Base-by-base conservation (phyloP, 2,329 filamentous ascomycete species). In the Huntiella bhutanensis region DNA sequence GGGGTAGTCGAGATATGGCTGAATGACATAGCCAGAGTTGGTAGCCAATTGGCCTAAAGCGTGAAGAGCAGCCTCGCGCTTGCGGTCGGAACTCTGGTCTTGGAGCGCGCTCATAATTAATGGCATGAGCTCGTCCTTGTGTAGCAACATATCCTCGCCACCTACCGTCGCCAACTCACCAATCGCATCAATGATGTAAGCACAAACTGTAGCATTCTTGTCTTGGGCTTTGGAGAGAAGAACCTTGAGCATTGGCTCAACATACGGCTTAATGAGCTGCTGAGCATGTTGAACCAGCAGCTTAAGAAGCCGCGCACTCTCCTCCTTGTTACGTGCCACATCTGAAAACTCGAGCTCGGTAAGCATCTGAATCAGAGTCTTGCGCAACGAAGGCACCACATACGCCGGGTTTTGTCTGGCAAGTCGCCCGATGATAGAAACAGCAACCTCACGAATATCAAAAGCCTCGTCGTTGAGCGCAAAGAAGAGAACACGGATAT, bases 341-440 rank as follows among this genome's bases (percentile, higher is more conserved):
- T 93, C 93, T 5, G 91, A 92, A 56, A 95, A 96, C 55, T 94
- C 87, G 16, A 98, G 80, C 56, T 95, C 88, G 0, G 91, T 98
- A 51, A 98, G 71, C 60, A 98, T 79, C 61, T 98, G 92, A 49
- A 98, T 87, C 19, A 98, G 74, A 4, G 92, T 82, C 62, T 98
- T 98, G 52, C 91, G 81, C 35, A 98, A 63, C 0, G 91, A 92
- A 1, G 92, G 91, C 56, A 98, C 93, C 53, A 98, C 87, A 61
- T 98, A 98, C 49, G 92, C 92, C 1, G 91, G 92, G 53, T 98
- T 98, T 53, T 86, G 80, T 45, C 76, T 74, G 0, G 91, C 92
- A 48, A 99, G 68, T 10, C 92, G 84, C 32, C 91, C 92, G 55
- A 98, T 94, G 53, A 98, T 95, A 13, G 84, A 81, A 56, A 99